Evolutionary conservation across 352 stramenopile genomes (phyloP).

Genomic region (Globisporangium nunn): DNA sequence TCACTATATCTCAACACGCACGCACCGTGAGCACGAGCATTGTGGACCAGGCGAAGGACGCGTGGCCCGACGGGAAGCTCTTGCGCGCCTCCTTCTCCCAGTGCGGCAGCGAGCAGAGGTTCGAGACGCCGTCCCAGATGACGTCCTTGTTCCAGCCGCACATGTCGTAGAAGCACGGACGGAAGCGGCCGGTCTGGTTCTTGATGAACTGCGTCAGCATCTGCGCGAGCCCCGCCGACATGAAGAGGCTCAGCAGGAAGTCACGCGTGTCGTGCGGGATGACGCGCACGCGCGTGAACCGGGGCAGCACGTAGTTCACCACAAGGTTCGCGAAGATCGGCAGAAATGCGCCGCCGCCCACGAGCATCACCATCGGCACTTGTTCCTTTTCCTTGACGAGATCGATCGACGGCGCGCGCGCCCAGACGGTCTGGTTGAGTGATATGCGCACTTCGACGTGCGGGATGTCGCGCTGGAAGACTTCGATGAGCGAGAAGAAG

Average conservation of each 20-base stretch:
- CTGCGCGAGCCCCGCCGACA: conserved; percentile 40
- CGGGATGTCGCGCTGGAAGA: conserved; percentile 56
- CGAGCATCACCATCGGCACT: conserved; percentile 44
- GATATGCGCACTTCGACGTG: conserved; percentile 38
- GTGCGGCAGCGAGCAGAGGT: conserved; percentile 40
- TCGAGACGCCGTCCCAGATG: conserved; percentile 57
- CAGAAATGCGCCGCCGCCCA: conserved; percentile 25
- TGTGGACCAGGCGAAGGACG: conserved; percentile 62
- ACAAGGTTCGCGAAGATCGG: conserved; percentile 43
- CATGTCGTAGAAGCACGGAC: conserved; percentile 73
- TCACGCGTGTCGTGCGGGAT: conserved; percentile 69
- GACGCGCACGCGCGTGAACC: conserved; percentile 33
- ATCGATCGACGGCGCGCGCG: conserved; percentile 45
- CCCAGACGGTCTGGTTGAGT: conserved; percentile 26
- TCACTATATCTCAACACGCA: background rate
- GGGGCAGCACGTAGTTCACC: conserved; percentile 48
- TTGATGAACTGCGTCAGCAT: conserved; percentile 71
- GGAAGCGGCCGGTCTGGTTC: conserved; percentile 57
- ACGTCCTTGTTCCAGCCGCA: conserved; percentile 59
- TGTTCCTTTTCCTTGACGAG: conserved; percentile 37
- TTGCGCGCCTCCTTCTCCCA: conserved; percentile 56
- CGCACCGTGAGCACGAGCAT: conserved; percentile 69
- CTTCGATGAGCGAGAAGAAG: conserved; percentile 41
- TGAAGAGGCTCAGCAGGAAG: conserved; percentile 54
- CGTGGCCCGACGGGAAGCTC: conserved; percentile 72